Conservation (phyloP, 345 rosid species). For the Brassica incana region DNA sequence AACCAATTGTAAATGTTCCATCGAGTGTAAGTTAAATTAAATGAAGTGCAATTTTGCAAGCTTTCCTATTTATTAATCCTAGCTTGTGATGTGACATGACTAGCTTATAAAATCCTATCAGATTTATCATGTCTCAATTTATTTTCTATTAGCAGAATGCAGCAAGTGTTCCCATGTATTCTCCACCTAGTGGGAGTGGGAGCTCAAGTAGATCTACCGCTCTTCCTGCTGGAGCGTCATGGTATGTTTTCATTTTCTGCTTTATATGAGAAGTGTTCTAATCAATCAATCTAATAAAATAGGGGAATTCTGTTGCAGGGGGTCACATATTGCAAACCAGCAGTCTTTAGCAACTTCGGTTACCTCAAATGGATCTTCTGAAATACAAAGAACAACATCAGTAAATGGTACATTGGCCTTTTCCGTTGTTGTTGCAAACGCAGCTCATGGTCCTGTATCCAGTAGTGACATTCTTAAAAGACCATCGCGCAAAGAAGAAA, state of each 20-base stretch:
- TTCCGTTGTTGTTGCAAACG: neutral
- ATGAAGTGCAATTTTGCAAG: neutral
- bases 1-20: conserved; percentile 52
- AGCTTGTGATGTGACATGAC: conserved; percentile 15
- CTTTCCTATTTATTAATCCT: neutral
- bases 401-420: neutral
- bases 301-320: neutral
- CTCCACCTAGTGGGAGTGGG: conserved; percentile 56
- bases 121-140: neutral
- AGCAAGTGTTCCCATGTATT: conserved; percentile 44
- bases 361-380: neutral
- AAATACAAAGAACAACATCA: neutral
- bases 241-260: conserved; percentile 44
- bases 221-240: conserved; percentile 80
- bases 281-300: neutral
- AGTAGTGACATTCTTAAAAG: neutral
- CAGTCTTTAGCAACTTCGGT: neutral
- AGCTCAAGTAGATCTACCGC: conserved; percentile 49
- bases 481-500: neutral
- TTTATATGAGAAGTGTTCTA: neutral
- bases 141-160: conserved; percentile 45
- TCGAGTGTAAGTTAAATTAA: conserved; percentile 52
- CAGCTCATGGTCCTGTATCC: neutral
- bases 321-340: neutral
- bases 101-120: neutral